Base-by-base conservation (phyloP, 441 rosid species). In the Cnidoscolus chayamansa region DNA sequence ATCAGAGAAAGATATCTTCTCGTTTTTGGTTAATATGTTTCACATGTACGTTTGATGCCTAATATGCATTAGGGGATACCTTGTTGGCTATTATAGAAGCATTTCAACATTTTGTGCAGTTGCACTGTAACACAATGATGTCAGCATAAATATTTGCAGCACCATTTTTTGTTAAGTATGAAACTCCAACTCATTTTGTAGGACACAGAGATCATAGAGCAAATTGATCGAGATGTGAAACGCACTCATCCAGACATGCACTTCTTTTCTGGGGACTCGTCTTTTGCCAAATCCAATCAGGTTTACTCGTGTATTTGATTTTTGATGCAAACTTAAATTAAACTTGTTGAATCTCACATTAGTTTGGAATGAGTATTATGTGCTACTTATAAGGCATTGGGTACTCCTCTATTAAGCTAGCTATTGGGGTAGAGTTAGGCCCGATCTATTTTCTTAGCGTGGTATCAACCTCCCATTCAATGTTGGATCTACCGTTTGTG, bases 241-340 rank as follows among this genome's bases (percentile, higher is more conserved):
- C 94, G 98, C 63, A 95, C 99, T 70, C 99, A 95, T 84, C 99
- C 99, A 50, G 98, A 93, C 75, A 81, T 95, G 84, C 89, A 84
- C 66, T 95, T 95, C 77, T 95, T 95, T 87, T 95, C 90, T 37
- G 94, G 89, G 68, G 99, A 92, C 48, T 84, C 93, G 4, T 67
- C 89, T 15, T 83, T 77, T 79, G 96, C 95, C 45, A 87, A 81
- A 67, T 25, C 25, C 25, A 25, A 25, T 25, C 25, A 25, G 25
- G 25, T 25, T 25, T 25, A 25, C 25, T 25, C 25, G 25, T 25
- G 25, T 25, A 25, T 25, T 25, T 25, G 25, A 25, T 25, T 25
- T 25, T 25, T 25, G 25, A 25, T 25, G 25, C 25, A 25, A 25
- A 25, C 25, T 25, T 25, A 25, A 25, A 25, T 25, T 25, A 25